Percentiles rank a stretch among this genome's conserved stretches.
Conservation (phyloP, 2,329 filamentous ascomycete species). For the Phaeosphaeria sp. region DNA sequence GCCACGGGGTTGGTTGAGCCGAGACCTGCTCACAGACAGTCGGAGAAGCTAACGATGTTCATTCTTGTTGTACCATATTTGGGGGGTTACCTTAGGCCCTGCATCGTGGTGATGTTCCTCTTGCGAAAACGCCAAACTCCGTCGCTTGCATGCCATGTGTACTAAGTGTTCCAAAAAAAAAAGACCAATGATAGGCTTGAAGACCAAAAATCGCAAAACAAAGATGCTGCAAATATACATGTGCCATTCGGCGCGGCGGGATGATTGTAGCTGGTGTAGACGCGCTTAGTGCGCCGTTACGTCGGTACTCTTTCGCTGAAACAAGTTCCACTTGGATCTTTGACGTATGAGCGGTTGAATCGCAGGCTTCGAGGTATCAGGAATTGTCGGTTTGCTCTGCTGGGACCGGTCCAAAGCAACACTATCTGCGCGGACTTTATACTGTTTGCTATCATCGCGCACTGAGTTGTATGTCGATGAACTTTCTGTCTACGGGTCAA, state of each 20-base stretch:
- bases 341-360: not conserved
- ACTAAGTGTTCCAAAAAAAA: not conserved
- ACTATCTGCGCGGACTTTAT: not conserved
- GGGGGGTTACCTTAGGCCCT: slow-evolving; percentile 2
- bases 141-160: slow-evolving; percentile 1
- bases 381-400: not conserved
- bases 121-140: not conserved
- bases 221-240: not conserved
- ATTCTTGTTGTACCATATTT: not conserved
- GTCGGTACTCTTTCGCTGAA: slow-evolving; percentile 13
- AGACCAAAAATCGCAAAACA: not conserved
- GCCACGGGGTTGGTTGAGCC: not conserved
- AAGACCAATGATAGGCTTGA: not conserved
- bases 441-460: not conserved
- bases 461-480: not conserved
- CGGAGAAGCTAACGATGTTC: not conserved
- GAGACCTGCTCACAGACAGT: not conserved
- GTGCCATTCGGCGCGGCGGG: not conserved
- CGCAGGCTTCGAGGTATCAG: not conserved
- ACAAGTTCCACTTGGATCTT: slow-evolving; percentile 15
- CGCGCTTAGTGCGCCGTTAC: slow-evolving; percentile 14
- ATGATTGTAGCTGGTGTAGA: not conserved
- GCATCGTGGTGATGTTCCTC: not conserved
- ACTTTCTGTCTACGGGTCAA: slow-evolving; percentile 4
- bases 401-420: not conserved